A percentile compares a stretch with the other conserved stretches of the same genome.
Evolutionary conservation across 2,329 filamentous ascomycete genomes (phyloP).

Genomic region (Fusarium fujikuroi): DNA sequence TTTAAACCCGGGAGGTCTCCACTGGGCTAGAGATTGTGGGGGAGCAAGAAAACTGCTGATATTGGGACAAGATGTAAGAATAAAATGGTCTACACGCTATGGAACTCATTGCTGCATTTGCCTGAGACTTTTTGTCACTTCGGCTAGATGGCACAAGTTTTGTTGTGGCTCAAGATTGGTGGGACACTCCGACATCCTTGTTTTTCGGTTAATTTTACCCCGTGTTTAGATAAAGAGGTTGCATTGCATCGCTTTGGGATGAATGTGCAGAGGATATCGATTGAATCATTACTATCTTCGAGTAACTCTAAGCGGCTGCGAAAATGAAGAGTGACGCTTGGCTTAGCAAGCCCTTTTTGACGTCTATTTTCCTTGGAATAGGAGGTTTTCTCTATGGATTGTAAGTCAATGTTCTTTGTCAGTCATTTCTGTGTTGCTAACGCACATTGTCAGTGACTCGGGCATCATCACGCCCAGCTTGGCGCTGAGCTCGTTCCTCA

Average conservation of each 20-base stretch:
- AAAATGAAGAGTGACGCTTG: conserved; percentile 46
- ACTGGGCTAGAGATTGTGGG: not conserved
- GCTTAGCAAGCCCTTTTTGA: conserved; percentile 53
- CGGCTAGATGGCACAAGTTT: not conserved
- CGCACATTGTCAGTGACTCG: conserved; percentile 52
- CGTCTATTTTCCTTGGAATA: conserved; percentile 53
- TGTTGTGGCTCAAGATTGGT: not conserved
- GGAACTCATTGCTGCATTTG: rapidly evolving
- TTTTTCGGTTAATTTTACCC: conserved; percentile 32
- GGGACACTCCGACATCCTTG: not conserved
- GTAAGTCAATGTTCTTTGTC: conserved; percentile 29
- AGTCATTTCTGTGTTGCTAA: not conserved
- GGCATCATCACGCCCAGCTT: conserved; percentile 56
- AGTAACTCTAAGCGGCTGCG: rapidly evolving
- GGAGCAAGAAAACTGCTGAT: not conserved
- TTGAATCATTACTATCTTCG: not conserved
- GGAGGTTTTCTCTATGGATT: conserved; percentile 55
- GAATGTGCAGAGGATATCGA: not conserved
- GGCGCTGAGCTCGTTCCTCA: conserved; percentile 49
- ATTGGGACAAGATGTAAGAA: rapidly evolving
- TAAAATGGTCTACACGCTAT: rapidly evolving
- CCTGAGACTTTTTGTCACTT: not conserved
- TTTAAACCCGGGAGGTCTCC: conserved; percentile 21
- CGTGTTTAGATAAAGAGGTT: conserved; percentile 16
- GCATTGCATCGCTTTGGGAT: not conserved